Evolutionary conservation across 768 basidiomycete genomes (phyloP).

Genomic region (Sporobolomyces phaffii): DNA sequence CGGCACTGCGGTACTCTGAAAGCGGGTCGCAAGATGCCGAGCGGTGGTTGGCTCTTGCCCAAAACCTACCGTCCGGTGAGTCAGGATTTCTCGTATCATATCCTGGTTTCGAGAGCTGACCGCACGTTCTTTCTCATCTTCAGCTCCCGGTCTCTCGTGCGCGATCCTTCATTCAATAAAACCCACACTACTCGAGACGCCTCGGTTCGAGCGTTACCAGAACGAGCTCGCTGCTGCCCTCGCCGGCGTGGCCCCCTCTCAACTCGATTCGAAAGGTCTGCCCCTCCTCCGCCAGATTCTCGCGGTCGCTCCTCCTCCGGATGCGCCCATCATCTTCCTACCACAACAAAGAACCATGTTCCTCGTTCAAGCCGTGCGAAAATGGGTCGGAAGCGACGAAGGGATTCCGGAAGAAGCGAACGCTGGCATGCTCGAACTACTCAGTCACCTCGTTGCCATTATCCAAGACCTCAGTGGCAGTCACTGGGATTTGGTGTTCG

Average conservation of each 20-base stretch:
- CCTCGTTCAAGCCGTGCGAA: conserved; percentile 71
- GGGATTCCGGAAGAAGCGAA: conserved; percentile 55
- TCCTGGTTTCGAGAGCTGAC: too few relatives aligned
- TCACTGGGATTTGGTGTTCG: conserved; percentile 91
- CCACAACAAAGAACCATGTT: conserved; percentile 80
- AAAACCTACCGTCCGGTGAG: conserved; percentile 48
- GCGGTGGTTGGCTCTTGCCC: conserved; percentile 66
- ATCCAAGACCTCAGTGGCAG: conserved; percentile 75
- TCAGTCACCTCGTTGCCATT: conserved; percentile 71
- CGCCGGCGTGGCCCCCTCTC: conserved; percentile 59
- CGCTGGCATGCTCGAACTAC: conserved; percentile 50
- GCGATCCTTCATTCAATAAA: conserved; percentile 62
- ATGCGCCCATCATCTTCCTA: conserved; percentile 75
- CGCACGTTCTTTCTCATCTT: background rate
- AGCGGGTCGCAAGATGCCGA: conserved; percentile 64
- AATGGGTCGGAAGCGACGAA: conserved; percentile 65
- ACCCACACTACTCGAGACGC: conserved; percentile 61
- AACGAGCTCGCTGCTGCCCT: conserved; percentile 84
- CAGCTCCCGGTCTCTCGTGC: conserved; percentile 67
- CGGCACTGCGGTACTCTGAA: conserved; percentile 55
- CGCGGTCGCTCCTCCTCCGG: conserved; percentile 66
- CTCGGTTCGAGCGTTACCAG: conserved; percentile 68
- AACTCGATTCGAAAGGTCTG: conserved; percentile 66
- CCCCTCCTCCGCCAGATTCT: conserved; percentile 62
- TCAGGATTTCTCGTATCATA: too few relatives aligned